Conservation (phyloP, 306 rosid species). For the Pueraria montana region DNA sequence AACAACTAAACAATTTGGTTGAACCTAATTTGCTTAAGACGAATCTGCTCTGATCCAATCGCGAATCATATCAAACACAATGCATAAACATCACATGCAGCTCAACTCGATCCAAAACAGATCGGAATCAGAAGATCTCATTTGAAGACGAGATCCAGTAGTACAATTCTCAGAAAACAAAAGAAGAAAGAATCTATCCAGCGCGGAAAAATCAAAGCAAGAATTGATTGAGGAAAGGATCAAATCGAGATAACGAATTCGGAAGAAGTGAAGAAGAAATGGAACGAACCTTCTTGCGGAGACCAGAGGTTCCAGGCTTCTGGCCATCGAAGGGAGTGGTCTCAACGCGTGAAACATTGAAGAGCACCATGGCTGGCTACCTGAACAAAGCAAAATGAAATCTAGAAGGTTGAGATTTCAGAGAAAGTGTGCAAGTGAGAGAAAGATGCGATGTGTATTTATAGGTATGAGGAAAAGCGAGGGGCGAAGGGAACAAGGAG, state of each 20-base stretch:
- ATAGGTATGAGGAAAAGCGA: neutral
- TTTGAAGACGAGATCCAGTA: conserved; percentile 37
- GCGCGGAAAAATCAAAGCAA: neutral
- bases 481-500: conserved; percentile 25
- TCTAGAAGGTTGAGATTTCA: conserved; percentile 27
- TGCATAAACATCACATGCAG: conserved; percentile 16
- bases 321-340: conserved; percentile 93
- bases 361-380: conserved; percentile 66
- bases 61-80: conserved; percentile 27
- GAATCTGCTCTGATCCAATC: conserved; percentile 40
- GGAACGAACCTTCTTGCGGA: conserved; percentile 99
- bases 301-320: conserved; percentile 99
- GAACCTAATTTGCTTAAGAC: conserved; percentile 11
- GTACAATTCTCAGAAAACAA: neutral
- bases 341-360: conserved; percentile 64
- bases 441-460: conserved; percentile 16
- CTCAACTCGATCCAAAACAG: conserved; percentile 43
- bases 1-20: neutral
- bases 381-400: conserved; percentile 35
- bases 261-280: conserved; percentile 21
- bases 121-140: conserved; percentile 40
- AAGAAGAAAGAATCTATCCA: neutral
- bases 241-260: neutral
- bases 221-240: neutral
- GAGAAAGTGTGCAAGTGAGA: too few relatives aligned